phyloP scores from a whole-genome alignment of 768 basidiomycete genomes.

The Cystofilobasidium capitatum region DNA sequence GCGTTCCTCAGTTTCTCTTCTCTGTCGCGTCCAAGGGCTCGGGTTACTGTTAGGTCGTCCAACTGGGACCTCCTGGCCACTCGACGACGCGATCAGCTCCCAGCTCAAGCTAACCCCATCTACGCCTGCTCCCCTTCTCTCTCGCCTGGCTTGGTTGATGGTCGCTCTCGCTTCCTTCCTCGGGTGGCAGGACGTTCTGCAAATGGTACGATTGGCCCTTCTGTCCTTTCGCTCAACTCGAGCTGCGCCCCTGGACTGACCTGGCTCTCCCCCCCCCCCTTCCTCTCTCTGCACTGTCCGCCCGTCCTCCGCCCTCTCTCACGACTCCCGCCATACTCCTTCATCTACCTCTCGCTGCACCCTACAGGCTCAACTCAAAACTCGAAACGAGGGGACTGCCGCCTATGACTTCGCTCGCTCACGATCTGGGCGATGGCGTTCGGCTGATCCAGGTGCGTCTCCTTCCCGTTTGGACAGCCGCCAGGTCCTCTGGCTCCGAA shows the following conservation, averaged over 20 bases:
- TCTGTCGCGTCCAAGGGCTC: neutral
- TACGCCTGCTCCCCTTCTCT: neutral
- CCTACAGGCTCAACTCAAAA: constrained; percentile 81
- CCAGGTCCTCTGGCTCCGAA: neutral
- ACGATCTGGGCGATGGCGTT: constrained; percentile 89
- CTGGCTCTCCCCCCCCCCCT: no score
- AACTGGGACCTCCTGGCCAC: neutral
- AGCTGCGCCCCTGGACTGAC: neutral
- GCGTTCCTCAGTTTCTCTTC: neutral
- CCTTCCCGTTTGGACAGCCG: constrained; percentile 11
- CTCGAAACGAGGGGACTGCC: constrained; percentile 75
- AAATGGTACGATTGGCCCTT: constrained; percentile 27
- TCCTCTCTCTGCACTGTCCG: no score
- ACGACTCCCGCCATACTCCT: no score
- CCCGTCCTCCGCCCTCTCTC: neutral
- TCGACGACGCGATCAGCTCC: no score
- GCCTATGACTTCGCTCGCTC: constrained; percentile 77
- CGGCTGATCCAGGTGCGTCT: constrained; percentile 80
- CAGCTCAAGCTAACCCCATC: no score
- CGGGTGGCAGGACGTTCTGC: constrained; percentile 18
- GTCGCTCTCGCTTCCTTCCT: neutral
- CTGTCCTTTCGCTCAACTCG: neutral
- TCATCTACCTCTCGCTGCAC: neutral
- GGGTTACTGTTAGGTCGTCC: neutral
- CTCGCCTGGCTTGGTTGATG: neutral